phyloP scores from a whole-genome alignment of 768 basidiomycete species.

The Leccinellum luteum region DNA sequence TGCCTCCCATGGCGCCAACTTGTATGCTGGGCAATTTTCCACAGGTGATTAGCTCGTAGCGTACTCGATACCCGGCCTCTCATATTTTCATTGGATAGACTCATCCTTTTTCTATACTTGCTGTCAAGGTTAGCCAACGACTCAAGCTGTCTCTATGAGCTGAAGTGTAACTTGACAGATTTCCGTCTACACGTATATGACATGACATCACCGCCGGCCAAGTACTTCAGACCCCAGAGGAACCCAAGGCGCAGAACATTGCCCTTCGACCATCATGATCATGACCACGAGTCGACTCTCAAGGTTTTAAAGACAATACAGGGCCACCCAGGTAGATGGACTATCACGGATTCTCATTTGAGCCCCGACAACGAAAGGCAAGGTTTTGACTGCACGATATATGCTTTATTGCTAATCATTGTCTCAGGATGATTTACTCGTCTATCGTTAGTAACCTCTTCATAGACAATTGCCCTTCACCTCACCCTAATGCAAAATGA shows the following conservation, averaged over 20 bases:
- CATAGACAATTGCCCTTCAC: neutral
- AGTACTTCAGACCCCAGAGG: constrained; percentile 15
- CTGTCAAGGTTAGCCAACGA: constrained; percentile 57
- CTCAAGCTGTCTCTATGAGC: neutral
- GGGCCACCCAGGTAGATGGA: constrained; percentile 81
- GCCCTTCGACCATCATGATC: constrained; percentile 25
- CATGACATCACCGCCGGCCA: constrained; percentile 49
- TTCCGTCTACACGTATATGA: constrained; percentile 90
- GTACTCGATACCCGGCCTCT: neutral
- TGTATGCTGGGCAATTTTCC: constrained; percentile 86
- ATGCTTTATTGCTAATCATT: constrained; percentile 2
- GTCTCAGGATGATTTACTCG: constrained; percentile 82
- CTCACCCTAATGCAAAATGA: constrained; percentile 2
- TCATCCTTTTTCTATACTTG: constrained; percentile 94
- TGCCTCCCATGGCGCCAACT: constrained; percentile 65
- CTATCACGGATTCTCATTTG: constrained; percentile 91
- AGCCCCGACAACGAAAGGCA: constrained; percentile 86
- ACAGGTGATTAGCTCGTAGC: constrained; percentile 41
- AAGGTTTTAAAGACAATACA: constrained; percentile 62
- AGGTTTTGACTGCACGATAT: constrained; percentile 48
- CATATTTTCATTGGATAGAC: constrained; percentile 42
- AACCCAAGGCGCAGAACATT: constrained; percentile 16
- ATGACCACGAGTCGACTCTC: constrained; percentile 49
- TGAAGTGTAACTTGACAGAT: constrained; percentile 43
- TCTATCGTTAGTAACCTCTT: constrained; percentile 56